Evolutionary conservation across 345 rosid species (phyloP).

Genomic region (Linum usitatissimum): DNA sequence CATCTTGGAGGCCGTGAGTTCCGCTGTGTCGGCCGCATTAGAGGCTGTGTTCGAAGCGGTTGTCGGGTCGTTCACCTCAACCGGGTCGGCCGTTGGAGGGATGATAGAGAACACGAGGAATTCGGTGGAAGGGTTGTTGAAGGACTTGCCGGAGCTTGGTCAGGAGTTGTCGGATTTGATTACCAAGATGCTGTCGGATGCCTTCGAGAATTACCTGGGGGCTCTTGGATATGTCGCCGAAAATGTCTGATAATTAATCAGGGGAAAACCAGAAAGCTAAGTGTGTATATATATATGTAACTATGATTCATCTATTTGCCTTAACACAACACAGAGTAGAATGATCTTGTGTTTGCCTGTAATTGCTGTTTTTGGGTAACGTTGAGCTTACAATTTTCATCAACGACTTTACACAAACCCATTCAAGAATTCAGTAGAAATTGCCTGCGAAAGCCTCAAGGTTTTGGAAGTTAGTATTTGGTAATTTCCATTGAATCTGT

Average conservation of each 20-base stretch:
- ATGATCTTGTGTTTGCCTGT: too few species aligned
- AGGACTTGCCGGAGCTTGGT: slow-evolving; percentile 24
- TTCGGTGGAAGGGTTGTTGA: slow-evolving; percentile 23
- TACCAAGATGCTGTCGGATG: slow-evolving; percentile 15
- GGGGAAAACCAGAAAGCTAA: too few species aligned
- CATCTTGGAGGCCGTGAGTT: slow-evolving; percentile 12
- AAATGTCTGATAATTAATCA: slow-evolving; percentile 9
- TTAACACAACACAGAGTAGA: too few species aligned
- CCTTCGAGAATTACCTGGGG: slow-evolving; percentile 26
- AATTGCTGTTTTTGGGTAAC: too few species aligned
- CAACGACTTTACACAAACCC: too few species aligned
- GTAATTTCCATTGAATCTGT: too few species aligned
- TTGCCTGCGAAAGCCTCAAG: too few species aligned
- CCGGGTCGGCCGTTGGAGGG: slow-evolving; percentile 15
- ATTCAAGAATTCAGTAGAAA: too few species aligned
- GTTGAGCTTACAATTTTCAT: too few species aligned
- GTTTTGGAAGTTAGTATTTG: too few species aligned
- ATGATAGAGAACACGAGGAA: slow-evolving; percentile 22
- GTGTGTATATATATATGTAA: too few species aligned
- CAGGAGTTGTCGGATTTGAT: slow-evolving; percentile 25
- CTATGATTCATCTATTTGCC: too few species aligned
- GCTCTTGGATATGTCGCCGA: slow-evolving; percentile 27
- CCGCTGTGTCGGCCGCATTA: slow-evolving; percentile 19
- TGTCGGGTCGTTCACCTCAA: slow-evolving; percentile 12
- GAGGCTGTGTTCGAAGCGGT: slow-evolving; percentile 19